Base-by-base conservation (phyloP, 805 yeast species). In the Candida odintsovae region DNA sequence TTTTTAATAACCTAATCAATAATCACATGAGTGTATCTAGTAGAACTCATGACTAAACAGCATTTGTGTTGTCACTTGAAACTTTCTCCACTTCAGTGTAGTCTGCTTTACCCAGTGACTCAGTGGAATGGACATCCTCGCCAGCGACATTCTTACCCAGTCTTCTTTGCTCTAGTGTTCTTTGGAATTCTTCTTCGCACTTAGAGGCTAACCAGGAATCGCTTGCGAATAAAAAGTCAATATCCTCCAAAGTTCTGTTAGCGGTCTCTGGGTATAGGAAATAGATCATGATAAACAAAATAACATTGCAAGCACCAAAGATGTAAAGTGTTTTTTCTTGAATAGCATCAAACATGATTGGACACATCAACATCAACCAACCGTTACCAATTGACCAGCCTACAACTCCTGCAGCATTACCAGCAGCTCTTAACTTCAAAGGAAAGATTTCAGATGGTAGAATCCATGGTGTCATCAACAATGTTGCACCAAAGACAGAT, bases 301-400 rank as follows among this genome's bases (percentile, higher is more conserved):
- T 35, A 13, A 40, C 28, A 18, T 40, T 40, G 15, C 42, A 40
- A 13, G 42, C 42, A 18, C 42, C 42, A 40, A 40, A 40, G 3
- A 40, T 40, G 37, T 40, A 40, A 6, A 40, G 20, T 18, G 42
- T 40, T 26, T 40, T 40, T 16, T 40, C 42, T 11, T 40, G 42
- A 21, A 40, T 40, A 13, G 42, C 37, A 40, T 28, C 42, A 40
- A 40, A 40, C 42, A 40, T 40, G 25, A 40, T 40, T 20, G 42
- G 42, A 29, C 42, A 40, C 25, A 40, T 13, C 22, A 40, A 40
- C 42, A 40, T 40, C 12, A 40, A 21, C 42, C 42, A 40, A 40
- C 42, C 42, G 28, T 40, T 40, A 18, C 42, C 42, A 19, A 40
- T 40, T 12, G 42, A 40, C 42, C 42, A 40, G 19, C 42, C 42